Percentiles rank a stretch among this genome's conserved stretches.
Evolutionary conservation across 192 early-diverging fungal genomes (phyloP).

Genomic region (Phycomyces nitens): DNA sequence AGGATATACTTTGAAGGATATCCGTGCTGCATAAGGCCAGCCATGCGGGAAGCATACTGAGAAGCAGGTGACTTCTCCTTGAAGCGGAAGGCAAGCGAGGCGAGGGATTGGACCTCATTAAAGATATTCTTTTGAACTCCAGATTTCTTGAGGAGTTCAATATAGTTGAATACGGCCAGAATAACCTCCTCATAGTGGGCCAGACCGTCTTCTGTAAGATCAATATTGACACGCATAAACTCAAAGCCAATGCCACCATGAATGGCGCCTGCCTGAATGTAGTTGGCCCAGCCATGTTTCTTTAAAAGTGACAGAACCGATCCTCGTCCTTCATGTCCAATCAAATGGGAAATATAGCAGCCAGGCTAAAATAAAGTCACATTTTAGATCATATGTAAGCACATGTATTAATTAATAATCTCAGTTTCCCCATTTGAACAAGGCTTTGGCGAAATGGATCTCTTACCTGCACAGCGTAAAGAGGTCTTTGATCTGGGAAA

Average conservation of each 20-base stretch:
- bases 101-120: slow-evolving; percentile 65
- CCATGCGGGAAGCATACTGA: slow-evolving; percentile 62
- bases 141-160: slow-evolving; percentile 70
- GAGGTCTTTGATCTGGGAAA: slow-evolving; percentile 72
- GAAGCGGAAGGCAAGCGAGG: slow-evolving; percentile 63
- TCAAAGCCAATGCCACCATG: slow-evolving; percentile 68
- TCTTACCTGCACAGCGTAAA: slow-evolving; percentile 42
- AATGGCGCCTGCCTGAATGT: slow-evolving; percentile 61
- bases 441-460: neutral
- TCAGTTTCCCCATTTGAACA: neutral
- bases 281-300: slow-evolving; percentile 86
- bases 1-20: slow-evolving; percentile 69
- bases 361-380: slow-evolving; percentile 54
- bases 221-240: slow-evolving; percentile 80
- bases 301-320: slow-evolving; percentile 85
- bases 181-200: slow-evolving; percentile 78
- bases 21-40: slow-evolving; percentile 73
- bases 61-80: slow-evolving; percentile 71
- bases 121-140: slow-evolving; percentile 79
- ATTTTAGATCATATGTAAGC: slow-evolving; percentile 1
- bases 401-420: neutral
- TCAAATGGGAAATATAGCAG: slow-evolving; percentile 79
- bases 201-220: slow-evolving; percentile 82
- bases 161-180: slow-evolving; percentile 81
- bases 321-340: slow-evolving; percentile 90